phyloP scores from a whole-genome alignment of 2,329 filamentous ascomycete genomes.

The Pseudocercospora pini-densiflorae region DNA sequence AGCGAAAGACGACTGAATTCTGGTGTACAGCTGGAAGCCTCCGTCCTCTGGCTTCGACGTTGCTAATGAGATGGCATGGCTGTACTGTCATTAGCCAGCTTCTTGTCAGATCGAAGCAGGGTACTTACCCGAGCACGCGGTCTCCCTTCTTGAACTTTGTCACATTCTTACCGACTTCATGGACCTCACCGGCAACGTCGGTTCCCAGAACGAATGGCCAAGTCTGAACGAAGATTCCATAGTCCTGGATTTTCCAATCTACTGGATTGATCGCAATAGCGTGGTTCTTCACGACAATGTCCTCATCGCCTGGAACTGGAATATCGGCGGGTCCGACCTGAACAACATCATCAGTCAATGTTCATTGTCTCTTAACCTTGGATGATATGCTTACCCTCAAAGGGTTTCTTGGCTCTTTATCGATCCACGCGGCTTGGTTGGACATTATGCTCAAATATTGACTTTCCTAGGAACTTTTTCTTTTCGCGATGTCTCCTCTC shows the following conservation, averaged over 20 bases:
- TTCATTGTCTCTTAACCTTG: neutral
- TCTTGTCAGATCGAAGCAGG: neutral
- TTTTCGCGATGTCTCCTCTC: neutral
- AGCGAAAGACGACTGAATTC: constrained; percentile 36
- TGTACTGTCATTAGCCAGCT: constrained; percentile 12
- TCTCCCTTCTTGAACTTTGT: constrained; percentile 42
- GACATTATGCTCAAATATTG: neutral
- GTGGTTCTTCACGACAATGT: constrained; percentile 43
- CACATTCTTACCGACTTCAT: constrained; percentile 42
- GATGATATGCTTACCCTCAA: constrained; percentile 6
- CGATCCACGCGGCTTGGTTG: constrained; percentile 40
- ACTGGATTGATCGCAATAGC: constrained; percentile 46
- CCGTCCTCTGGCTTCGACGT: constrained; percentile 33
- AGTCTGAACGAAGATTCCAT: constrained; percentile 38
- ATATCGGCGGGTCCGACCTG: constrained; percentile 37
- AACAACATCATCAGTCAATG: neutral
- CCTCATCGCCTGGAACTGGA: constrained; percentile 38
- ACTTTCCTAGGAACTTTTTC: neutral
- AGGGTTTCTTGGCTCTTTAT: constrained; percentile 23
- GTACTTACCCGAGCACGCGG: constrained; percentile 40
- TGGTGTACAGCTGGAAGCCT: constrained; percentile 44
- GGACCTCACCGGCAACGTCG: constrained; percentile 45
- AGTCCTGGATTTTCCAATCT: constrained; percentile 45
- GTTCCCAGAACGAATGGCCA: constrained; percentile 44
- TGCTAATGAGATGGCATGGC: constrained; percentile 31